A percentile compares a stretch with the other conserved stretches of the same genome.
Evolutionary conservation across 1,284 basidiomycete genomes (phyloP).

Genomic region (Tetrapyrgos nigripes): DNA sequence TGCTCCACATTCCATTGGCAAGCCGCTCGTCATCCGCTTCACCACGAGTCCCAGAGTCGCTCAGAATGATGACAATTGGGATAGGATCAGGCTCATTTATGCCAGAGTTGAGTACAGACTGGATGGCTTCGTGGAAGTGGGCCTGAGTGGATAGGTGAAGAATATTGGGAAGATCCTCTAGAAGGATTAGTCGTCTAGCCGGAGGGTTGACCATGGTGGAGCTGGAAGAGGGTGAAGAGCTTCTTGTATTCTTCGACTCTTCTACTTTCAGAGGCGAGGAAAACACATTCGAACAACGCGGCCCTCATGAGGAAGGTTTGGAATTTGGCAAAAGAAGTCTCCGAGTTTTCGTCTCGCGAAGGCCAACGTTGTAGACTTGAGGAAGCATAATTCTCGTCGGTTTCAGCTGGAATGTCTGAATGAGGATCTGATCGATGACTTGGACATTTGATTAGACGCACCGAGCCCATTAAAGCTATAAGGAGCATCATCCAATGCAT

Average conservation of each 20-base stretch:
- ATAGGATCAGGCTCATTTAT: slow-evolving; percentile 37
- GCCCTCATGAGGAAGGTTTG: slow-evolving; percentile 81
- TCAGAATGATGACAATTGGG: slow-evolving; percentile 87
- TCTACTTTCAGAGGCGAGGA: slow-evolving; percentile 12
- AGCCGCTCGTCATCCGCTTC: slow-evolving; percentile 64
- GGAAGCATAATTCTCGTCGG: slow-evolving; percentile 1
- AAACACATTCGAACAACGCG: slow-evolving; percentile 67
- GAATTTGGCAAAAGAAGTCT: slow-evolving; percentile 78
- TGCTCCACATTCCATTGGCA: slow-evolving; percentile 48
- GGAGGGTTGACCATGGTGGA: slow-evolving; percentile 18
- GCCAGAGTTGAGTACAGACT: slow-evolving; percentile 55
- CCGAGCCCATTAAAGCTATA: slow-evolving; percentile 19
- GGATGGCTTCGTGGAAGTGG: slow-evolving; percentile 79
- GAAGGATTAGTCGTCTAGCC: slow-evolving; percentile 71
- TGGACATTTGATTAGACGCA: slow-evolving; percentile 10
- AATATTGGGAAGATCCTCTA: slow-evolving; percentile 95
- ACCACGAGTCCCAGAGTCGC: slow-evolving; percentile 81
- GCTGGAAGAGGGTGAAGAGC: slow-evolving; percentile 19
- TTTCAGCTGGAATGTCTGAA: neutral
- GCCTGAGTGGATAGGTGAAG: slow-evolving; percentile 75
- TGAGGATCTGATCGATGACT: neutral
- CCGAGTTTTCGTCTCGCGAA: slow-evolving; percentile 45
- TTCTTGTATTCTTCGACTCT: slow-evolving; percentile 10
- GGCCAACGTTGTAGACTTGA: neutral
- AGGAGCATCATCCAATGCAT: slow-evolving; percentile 54